phyloP scores from a whole-genome alignment of 139 green algal genomes.

The Edaphochlamys debaryana region DNA sequence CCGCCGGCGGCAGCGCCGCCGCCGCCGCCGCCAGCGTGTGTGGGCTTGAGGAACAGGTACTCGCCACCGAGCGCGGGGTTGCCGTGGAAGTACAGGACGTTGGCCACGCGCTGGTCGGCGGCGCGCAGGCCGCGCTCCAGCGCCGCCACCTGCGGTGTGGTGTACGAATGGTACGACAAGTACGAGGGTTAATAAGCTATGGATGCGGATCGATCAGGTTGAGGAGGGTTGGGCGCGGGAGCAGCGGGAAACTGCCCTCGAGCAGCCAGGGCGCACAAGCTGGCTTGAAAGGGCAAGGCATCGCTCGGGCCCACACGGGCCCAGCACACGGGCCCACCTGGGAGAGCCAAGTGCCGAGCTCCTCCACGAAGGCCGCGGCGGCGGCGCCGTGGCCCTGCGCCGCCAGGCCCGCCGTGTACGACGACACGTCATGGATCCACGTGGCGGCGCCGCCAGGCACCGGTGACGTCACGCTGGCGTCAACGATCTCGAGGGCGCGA shows the following conservation, averaged over 20 bases:
- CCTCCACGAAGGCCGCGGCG: slow-evolving; percentile 19
- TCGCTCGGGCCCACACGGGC: too few species aligned
- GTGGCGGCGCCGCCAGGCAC: not conserved
- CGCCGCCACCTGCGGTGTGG: slow-evolving; percentile 10
- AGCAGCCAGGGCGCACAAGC: too few species aligned
- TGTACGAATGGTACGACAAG: too few species aligned
- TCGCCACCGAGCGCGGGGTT: too few species aligned
- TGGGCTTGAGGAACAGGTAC: too few species aligned
- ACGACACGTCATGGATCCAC: not conserved
- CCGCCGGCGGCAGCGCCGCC: not conserved
- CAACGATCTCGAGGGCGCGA: not conserved
- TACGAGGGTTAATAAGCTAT: too few species aligned
- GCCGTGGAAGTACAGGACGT: slow-evolving; percentile 19
- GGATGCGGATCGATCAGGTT: too few species aligned
- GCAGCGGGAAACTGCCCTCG: too few species aligned
- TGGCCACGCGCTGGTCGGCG: not conserved
- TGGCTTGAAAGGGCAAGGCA: too few species aligned
- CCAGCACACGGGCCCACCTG: too few species aligned
- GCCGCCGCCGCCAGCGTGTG: slow-evolving; percentile 1
- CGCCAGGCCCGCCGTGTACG: not conserved
- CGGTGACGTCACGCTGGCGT: not conserved
- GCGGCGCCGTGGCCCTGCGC: slow-evolving; percentile 1
- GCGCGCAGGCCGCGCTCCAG: not conserved
- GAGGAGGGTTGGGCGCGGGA: too few species aligned
- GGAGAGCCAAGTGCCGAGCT: slow-evolving; percentile 19